These are phyloP conservation scores for Sextonia rubra DNA, from an alignment of 164 flowering plant genomes.

Conservation along the genomic window DNA sequence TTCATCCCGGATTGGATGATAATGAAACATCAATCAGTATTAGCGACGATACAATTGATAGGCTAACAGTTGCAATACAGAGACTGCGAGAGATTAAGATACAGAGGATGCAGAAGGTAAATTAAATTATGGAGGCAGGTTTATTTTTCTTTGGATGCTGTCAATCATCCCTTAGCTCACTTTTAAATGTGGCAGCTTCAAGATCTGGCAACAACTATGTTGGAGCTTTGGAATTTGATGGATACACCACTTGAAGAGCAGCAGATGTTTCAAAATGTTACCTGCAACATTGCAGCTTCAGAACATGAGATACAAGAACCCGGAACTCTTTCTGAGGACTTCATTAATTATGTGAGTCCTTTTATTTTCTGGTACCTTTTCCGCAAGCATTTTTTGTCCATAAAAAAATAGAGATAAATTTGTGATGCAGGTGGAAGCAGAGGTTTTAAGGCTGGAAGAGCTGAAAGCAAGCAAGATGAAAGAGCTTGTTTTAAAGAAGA, in stretches of 20 bases:
- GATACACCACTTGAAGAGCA: conserved; percentile 83
- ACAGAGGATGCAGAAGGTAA: conserved; percentile 62
- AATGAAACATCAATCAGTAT: conserved; percentile 37
- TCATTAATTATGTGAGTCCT: conserved; percentile 50
- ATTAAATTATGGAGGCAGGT: conserved; percentile 15
- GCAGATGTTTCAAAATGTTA: conserved; percentile 62
- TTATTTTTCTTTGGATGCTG: not conserved
- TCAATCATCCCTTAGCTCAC: not conserved
- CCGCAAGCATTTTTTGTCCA: not conserved
- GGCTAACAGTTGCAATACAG: conserved; percentile 36
- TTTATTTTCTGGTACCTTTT: not conserved
- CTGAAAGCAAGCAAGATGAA: conserved; percentile 90
- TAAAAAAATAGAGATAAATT: not conserved
- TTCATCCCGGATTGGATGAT: conserved; percentile 54
- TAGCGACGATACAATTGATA: conserved; percentile 40
- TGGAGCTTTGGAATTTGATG: conserved; percentile 88
- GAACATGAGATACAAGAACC: conserved; percentile 67
- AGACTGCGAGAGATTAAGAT: conserved; percentile 50
- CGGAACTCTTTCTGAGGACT: conserved; percentile 45
- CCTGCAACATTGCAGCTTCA: conserved; percentile 62
- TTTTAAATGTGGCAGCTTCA: conserved; percentile 45
- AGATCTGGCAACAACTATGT: conserved; percentile 60
- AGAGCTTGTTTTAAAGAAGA: conserved; percentile 84
- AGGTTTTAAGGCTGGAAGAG: conserved; percentile 75
- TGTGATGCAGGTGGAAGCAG: conserved; percentile 70